Percentiles rank a stretch among this genome's conserved stretches.
Evolutionary conservation across 2,329 filamentous ascomycete genomes (phyloP).

Genomic region (Arachnomyces sp.): DNA sequence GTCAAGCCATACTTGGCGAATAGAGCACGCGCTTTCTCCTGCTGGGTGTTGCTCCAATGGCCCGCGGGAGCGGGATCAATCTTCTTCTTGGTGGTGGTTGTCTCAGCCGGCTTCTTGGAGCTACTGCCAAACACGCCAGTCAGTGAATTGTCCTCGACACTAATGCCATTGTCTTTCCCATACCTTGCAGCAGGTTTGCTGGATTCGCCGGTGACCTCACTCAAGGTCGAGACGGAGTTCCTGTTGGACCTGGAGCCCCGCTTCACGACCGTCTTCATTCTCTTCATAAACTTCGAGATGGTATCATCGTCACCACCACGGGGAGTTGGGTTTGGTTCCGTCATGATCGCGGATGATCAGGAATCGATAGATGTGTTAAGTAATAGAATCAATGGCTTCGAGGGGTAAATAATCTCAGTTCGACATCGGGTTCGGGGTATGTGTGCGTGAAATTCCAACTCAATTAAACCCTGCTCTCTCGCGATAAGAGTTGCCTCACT

Average conservation of each 20-base stretch:
- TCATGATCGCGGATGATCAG: conserved; percentile 6
- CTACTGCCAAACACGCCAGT: neutral
- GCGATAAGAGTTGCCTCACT: no score
- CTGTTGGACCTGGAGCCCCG: conserved; percentile 24
- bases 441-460: no score
- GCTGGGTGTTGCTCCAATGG: conserved; percentile 32
- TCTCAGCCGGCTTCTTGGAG: conserved; percentile 10
- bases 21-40: conserved; percentile 36
- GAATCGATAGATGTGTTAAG: no score
- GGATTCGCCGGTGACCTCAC: conserved; percentile 13
- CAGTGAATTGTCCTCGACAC: no score
- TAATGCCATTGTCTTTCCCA: conserved; percentile 1
- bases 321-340: conserved; percentile 8
- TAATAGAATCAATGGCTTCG: no score
- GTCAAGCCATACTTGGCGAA: conserved; percentile 42
- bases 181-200: conserved; percentile 13
- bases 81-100: conserved; percentile 2
- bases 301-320: conserved; percentile 9
- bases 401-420: no score
- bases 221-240: conserved; percentile 16
- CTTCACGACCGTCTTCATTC: conserved; percentile 31
- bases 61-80: conserved; percentile 15
- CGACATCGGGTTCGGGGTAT: no score
- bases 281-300: conserved; percentile 31
- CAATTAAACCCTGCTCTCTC: no score